A percentile compares a stretch with the other conserved stretches of the same genome.
Conservation (phyloP, 2,329 filamentous ascomycete species). For the Simplicillium sp. region DNA sequence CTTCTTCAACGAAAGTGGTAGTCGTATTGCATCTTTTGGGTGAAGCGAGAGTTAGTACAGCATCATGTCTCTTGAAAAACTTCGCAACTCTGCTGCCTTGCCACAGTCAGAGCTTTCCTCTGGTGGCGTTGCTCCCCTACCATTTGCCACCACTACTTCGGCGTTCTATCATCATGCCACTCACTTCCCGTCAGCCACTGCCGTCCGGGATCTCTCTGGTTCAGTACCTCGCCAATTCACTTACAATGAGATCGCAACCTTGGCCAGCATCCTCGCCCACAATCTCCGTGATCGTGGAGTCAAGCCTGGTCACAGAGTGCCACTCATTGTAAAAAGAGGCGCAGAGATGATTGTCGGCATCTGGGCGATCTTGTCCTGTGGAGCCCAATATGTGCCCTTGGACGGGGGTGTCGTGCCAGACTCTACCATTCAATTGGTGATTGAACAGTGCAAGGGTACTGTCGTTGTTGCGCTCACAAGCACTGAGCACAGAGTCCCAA, state of each 20-base stretch:
- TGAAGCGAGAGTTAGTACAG: no score
- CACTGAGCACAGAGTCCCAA: conserved; percentile 21
- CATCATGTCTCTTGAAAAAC: no score
- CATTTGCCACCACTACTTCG: conserved; percentile 27
- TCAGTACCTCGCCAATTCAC: conserved; percentile 23
- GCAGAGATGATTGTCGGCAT: conserved; percentile 49
- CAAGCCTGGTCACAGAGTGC: conserved; percentile 34
- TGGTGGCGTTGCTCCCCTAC: conserved; percentile 15
- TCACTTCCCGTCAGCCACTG: conserved; percentile 23
- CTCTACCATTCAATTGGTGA: conserved; percentile 36
- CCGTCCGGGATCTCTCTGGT: conserved; percentile 26
- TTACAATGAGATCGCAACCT: conserved; percentile 32
- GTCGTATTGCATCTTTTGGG: no score
- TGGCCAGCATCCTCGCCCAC: conserved; percentile 30
- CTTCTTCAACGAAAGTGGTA: no score
- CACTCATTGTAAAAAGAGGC: conserved; percentile 45
- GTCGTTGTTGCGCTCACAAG: conserved; percentile 38
- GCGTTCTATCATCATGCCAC: conserved; percentile 28
- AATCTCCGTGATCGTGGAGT: conserved; percentile 29
- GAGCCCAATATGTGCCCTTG: conserved; percentile 50
- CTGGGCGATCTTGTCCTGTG: conserved; percentile 44
- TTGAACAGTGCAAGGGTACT: conserved; percentile 32
- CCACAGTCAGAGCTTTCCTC: conserved; percentile 9
- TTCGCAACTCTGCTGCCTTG: background rate
- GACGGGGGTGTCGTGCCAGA: conserved; percentile 45